Evolutionary conservation across 2,329 filamentous ascomycete species (phyloP).

Genomic region (Botrytis medusae): DNA sequence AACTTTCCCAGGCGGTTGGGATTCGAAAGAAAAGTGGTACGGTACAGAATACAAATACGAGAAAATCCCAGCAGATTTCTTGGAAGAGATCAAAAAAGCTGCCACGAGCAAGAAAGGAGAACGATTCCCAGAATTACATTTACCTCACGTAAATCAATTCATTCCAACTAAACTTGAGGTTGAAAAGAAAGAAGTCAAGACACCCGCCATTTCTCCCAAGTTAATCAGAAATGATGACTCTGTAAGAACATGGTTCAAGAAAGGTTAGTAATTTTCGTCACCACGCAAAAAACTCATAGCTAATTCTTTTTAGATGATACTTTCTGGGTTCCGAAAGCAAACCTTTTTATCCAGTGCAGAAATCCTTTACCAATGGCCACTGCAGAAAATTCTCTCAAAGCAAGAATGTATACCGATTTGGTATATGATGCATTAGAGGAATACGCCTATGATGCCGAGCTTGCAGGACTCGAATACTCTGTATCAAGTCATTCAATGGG

Average conservation of each 20-base stretch:
- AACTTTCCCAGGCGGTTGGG: constrained; percentile 79
- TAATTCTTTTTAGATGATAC: constrained; percentile 64
- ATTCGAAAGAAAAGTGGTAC: constrained; percentile 94
- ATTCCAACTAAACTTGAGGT: constrained; percentile 92
- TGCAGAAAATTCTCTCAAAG: constrained; percentile 74
- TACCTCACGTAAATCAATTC: constrained; percentile 93
- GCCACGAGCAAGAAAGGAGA: constrained; percentile 55
- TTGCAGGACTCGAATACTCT: constrained; percentile 83
- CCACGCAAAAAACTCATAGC: background rate
- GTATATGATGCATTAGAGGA: constrained; percentile 87
- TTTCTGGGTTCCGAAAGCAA: constrained; percentile 97
- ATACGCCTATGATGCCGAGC: constrained; percentile 93
- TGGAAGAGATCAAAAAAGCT: constrained; percentile 68
- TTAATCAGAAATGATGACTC: constrained; percentile 81
- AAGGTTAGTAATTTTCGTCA: constrained; percentile 43
- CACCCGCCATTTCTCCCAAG: constrained; percentile 71
- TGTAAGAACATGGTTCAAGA: constrained; percentile 92
- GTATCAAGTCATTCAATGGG: constrained; percentile 72
- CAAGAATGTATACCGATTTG: constrained; percentile 77
- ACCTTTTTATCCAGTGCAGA: constrained; percentile 75
- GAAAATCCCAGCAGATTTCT: constrained; percentile 73
- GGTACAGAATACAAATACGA: constrained; percentile 89
- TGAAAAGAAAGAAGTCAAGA: constrained; percentile 85
- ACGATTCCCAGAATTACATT: constrained; percentile 70
- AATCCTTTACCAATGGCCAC: constrained; percentile 79